Percentiles rank a stretch among this genome's conserved stretches.
phyloP scores from a whole-genome alignment of 2,329 filamentous ascomycete genomes.

The Zymoseptoria brevis region DNA sequence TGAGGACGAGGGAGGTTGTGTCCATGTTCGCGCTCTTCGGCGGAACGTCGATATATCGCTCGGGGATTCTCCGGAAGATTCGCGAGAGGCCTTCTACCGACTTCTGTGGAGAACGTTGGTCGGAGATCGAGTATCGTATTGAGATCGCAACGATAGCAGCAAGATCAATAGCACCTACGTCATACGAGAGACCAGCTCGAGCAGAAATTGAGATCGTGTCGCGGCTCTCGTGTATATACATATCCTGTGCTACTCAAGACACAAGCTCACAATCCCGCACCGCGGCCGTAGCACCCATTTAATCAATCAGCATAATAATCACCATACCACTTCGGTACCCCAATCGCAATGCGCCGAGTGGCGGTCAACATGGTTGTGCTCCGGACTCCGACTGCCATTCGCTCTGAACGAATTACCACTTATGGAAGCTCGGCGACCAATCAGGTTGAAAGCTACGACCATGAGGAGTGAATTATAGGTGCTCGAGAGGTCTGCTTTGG shows the following conservation, averaged over 20 bases:
- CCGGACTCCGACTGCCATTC: not conserved
- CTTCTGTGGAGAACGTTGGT: not conserved
- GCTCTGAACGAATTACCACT: not conserved
- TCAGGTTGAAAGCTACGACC: not conserved
- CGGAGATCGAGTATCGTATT: not conserved
- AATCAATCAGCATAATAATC: not conserved
- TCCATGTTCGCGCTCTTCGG: conserved; percentile 15
- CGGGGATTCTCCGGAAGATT: not conserved
- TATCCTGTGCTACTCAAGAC: not conserved
- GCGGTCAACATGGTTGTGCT: not conserved
- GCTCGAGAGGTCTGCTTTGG: not conserved
- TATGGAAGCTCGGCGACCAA: not conserved
- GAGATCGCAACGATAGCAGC: not conserved
- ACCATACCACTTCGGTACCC: not conserved
- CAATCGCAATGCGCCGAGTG: not conserved
- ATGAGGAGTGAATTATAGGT: not conserved
- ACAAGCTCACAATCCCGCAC: not conserved
- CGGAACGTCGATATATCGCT: not conserved
- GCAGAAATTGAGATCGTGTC: not conserved
- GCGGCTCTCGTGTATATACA: not conserved
- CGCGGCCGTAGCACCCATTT: not conserved
- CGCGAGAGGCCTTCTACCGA: not conserved
- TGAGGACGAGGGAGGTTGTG: conserved; percentile 23
- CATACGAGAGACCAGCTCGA: not conserved
- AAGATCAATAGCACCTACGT: not conserved